Evolutionary conservation across 73 alveolate genomes (phyloP).

Genomic region (Paramecium primaurelia): DNA sequence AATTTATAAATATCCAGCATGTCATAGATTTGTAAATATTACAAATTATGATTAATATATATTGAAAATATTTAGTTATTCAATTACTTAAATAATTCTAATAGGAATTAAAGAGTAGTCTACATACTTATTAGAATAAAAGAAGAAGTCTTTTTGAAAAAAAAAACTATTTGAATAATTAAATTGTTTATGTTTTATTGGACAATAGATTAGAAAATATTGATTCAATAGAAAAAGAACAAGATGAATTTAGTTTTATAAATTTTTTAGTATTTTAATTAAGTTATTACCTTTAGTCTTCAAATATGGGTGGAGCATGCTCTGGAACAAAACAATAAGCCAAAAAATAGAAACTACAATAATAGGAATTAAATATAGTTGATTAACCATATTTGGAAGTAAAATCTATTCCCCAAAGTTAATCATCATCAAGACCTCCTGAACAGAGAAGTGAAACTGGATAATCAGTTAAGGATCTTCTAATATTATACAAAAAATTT

Average conservation of each 20-base stretch:
- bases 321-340: not conserved
- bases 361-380: slow-evolving; percentile 21
- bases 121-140: not conserved
- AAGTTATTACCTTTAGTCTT: not conserved
- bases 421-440: not conserved
- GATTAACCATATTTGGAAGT: slow-evolving; percentile 32
- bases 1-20: not conserved
- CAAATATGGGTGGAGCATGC: slow-evolving; percentile 29
- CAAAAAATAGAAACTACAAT: not conserved
- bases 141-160: not conserved
- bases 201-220: not conserved
- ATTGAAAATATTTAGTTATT: not conserved
- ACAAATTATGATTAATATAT: not conserved
- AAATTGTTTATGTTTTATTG: not conserved
- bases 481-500: not conserved
- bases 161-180: not conserved
- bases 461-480: not conserved
- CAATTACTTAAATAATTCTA: not conserved
- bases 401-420: not conserved
- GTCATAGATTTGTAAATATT: not conserved
- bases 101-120: not conserved
- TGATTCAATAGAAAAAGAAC: not conserved
- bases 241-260: not conserved
- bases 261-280: not conserved
- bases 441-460: not conserved